Base-by-base conservation (phyloP, 78 protist species). In the Trichosphaerium sp. region DNA sequence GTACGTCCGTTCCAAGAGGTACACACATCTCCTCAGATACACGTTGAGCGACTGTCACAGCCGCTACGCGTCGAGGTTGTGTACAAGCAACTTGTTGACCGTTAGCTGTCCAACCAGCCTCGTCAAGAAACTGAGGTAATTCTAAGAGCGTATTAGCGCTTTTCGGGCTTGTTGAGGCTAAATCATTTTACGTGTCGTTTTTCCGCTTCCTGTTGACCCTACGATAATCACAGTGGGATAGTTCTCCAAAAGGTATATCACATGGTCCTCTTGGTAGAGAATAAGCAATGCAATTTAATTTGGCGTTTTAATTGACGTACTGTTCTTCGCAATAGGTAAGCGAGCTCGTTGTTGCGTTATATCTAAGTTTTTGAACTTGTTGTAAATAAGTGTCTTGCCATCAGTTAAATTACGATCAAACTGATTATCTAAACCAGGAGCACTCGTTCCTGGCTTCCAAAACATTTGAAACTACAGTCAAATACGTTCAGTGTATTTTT, bases 11-110 rank as follows among this genome's bases (percentile, higher is more conserved):
- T 14, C 92, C 92, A 25, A 87, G 67, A 21, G 10, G 5, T n/a
- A 23, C 42, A n/a, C 66, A 66, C 73, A 71, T 35, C 60, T 90
- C 98, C 44, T 82, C 81, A 0, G 93, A 88, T 31, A 88, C 94
- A 8, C 92, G 65, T 42, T 32, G 38, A 4, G 97, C 94, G 2
- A 92, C 84, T 6, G 85, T 43, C 38, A 69, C 77, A 1, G 94
- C 94, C 1, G 96, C 93, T 15, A 92, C 85, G 12, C 94, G 71
- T 11, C 96, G 69, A 10, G 96, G 92, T 42, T 91, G 92, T 26
- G 91, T 88, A 71, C 87, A 78, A 4, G 47, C 80, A 2, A 88
- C 76, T 0, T 40, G 41, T 8, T 84, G 60, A 4, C 70, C 74
- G 1, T 90, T 88, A 18, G 74, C 76, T 1, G 84, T n/a, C 90